Conservation (phyloP, 768 basidiomycete species). For the Pholiota molesta region DNA sequence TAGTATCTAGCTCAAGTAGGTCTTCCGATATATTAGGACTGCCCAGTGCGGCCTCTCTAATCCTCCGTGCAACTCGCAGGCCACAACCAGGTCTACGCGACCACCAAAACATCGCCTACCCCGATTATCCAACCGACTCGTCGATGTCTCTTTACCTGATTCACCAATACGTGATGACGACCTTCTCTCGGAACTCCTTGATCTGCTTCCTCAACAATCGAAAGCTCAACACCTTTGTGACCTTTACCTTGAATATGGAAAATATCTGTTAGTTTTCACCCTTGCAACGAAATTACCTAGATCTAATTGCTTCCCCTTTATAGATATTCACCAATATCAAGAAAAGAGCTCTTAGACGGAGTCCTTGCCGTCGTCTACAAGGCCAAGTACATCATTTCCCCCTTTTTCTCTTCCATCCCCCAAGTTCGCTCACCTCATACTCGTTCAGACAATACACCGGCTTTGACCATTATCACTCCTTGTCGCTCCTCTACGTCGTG, state of each 20-base stretch:
- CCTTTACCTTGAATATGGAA: constrained; percentile 64
- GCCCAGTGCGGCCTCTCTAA: neutral
- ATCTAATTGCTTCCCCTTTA: neutral
- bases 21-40: neutral
- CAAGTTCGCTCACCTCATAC: neutral
- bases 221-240: constrained; percentile 67
- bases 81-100: neutral
- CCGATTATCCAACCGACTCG: constrained; percentile 14
- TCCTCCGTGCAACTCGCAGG: constrained; percentile 6
- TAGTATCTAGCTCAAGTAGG: constrained; percentile 63
- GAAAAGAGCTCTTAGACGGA: constrained; percentile 58
- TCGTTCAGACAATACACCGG: constrained; percentile 8
- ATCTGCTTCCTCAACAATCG: constrained; percentile 54
- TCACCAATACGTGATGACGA: constrained; percentile 7
- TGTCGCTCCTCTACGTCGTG: constrained; percentile 66
- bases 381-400: constrained; percentile 39
- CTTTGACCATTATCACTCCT: constrained; percentile 42
- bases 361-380: constrained; percentile 58
- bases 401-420: neutral
- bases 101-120: neutral
- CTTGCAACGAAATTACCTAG: neutral
- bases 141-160: constrained; percentile 14
- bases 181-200: constrained; percentile 29
- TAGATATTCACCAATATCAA: constrained; percentile 59
- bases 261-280: constrained; percentile 49